A percentile compares a stretch with the other conserved stretches of the same genome.
Conservation (phyloP, 2,329 filamentous ascomycete genomes). For the Lasiodiplodia sp. region DNA sequence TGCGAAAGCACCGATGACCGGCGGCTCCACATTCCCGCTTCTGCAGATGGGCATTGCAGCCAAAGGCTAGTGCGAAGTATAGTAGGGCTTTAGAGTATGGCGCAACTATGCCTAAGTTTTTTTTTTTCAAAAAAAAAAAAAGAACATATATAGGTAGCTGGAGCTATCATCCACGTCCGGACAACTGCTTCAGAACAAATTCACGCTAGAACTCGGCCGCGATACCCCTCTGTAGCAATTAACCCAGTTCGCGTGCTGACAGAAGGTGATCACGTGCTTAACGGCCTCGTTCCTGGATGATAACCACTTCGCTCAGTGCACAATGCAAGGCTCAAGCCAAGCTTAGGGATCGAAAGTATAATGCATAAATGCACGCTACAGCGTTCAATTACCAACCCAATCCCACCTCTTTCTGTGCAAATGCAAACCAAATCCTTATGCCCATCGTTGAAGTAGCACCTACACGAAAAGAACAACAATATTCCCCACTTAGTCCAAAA, state of each 20-base stretch:
- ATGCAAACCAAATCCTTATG: not conserved
- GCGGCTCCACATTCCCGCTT: not conserved
- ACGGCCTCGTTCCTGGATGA: not conserved
- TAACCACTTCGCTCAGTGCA: not conserved
- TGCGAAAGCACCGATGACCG: not conserved
- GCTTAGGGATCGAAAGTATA: not conserved
- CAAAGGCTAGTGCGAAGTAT: not conserved
- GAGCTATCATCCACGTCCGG: too few relatives aligned
- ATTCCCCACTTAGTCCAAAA: constrained; percentile 52
- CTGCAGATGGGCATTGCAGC: too few relatives aligned
- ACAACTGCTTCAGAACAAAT: too few relatives aligned
- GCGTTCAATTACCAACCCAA: not conserved
- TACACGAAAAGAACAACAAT: not conserved
- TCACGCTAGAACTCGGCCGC: not conserved
- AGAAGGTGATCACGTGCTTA: not conserved
- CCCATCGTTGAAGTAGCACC: not conserved
- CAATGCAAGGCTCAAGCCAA: not conserved
- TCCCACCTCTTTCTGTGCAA: not conserved
- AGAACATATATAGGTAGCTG: too few relatives aligned
- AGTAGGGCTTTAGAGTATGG: not conserved
- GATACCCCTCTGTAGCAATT: not conserved
- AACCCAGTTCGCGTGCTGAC: not conserved
- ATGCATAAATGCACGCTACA: constrained; percentile 14
- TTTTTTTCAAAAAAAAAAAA: too few relatives aligned
- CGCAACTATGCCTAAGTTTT: too few relatives aligned